A percentile compares a stretch with the other conserved stretches of the same genome.
phyloP scores from a whole-genome alignment of 176 grass and related monocot genomes.

The bread wheat (Triticum aestivum) region IWGSC_CS_RefSeq_v2.1 NC_057795.1:157777317-157777816 shows the following conservation, averaged over 20 bases:
- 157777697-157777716: constrained; percentile 99
- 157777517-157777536: constrained; percentile 99
- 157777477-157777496: neutral
- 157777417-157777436: neutral
- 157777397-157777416: neutral
- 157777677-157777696: constrained; percentile 99
- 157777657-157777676: constrained; percentile 98
- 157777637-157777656: constrained; percentile 95
- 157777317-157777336: constrained; percentile 98
- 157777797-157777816: neutral
- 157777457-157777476: neutral
- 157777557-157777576: constrained; percentile 93
- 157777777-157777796: neutral
- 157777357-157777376: neutral
- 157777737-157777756: constrained; percentile 12
- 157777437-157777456: neutral
- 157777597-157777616: constrained; percentile 95
- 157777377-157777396: neutral
- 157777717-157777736: constrained; percentile 21
- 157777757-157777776: neutral
- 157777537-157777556: constrained; percentile 98
- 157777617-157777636: constrained; percentile 95
- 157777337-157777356: constrained; percentile 30
- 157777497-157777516: constrained; percentile 46
- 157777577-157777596: constrained; percentile 98